A percentile compares a stretch with the other conserved stretches of the same genome.
Conservation (phyloP, 257 asterid species). For the Echium plantagineum region DNA sequence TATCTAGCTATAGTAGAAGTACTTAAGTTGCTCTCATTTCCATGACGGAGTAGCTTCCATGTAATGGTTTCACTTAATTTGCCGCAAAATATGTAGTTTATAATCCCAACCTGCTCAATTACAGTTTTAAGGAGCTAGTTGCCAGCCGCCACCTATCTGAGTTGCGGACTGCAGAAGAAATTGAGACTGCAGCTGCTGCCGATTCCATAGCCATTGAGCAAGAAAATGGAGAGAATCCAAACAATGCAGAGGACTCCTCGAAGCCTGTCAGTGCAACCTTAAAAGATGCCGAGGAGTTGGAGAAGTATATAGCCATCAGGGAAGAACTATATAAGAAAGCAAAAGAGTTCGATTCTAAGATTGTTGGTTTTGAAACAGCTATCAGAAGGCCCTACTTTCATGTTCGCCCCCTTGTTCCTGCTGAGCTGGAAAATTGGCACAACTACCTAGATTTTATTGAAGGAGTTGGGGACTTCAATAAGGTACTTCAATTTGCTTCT, state of each 20-base stretch:
- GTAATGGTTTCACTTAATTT: background rate
- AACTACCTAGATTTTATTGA: conserved; percentile 82
- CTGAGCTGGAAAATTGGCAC: conserved; percentile 98
- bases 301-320: conserved; percentile 81
- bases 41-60: no score
- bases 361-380: conserved; percentile 87
- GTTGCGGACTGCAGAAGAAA: conserved; percentile 74
- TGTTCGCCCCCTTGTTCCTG: conserved; percentile 79
- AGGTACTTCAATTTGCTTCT: conserved; percentile 48
- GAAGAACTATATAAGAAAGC: conserved; percentile 89
- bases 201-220: conserved; percentile 37
- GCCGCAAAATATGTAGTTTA: background rate
- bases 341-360: conserved; percentile 83
- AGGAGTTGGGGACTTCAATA: conserved; percentile 72
- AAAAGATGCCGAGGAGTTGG: conserved; percentile 94
- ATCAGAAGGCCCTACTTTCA: conserved; percentile 96
- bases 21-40: no score
- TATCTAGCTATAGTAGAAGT: no score
- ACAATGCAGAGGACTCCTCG: conserved; percentile 41
- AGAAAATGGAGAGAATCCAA: conserved; percentile 57
- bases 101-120: conserved; percentile 7
- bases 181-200: conserved; percentile 38
- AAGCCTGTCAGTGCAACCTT: conserved; percentile 61
- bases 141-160: conserved; percentile 85
- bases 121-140: conserved; percentile 91